A percentile compares a stretch with the other conserved stretches of the same genome.
These are phyloP conservation scores for Hordeum marinum DNA, from an alignment of 176 grass and related monocot species.

Conservation along the genomic window DNA sequence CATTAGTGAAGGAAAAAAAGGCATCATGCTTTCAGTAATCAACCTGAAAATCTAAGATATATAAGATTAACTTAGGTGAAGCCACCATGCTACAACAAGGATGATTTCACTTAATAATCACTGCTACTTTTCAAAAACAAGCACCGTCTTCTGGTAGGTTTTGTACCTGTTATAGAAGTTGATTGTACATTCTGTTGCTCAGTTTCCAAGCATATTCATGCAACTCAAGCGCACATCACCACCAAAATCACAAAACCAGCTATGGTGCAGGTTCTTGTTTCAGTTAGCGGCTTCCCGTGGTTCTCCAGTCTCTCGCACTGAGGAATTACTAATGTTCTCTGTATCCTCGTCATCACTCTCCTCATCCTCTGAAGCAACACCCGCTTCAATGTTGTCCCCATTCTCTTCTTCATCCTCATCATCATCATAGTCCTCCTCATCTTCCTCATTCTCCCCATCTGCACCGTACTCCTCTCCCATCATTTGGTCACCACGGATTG, in stretches of 20 bases:
- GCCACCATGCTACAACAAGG: neutral
- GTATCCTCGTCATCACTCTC: slow-evolving; percentile 55
- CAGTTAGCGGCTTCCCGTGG: neutral
- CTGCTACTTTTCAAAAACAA: slow-evolving; percentile 13
- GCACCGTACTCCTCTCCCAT: slow-evolving; percentile 19
- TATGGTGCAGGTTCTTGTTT: neutral
- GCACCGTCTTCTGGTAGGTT: slow-evolving; percentile 13
- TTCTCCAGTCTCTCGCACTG: neutral
- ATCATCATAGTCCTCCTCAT: slow-evolving; percentile 15
- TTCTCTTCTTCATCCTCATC: slow-evolving; percentile 34
- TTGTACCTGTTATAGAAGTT: slow-evolving; percentile 14
- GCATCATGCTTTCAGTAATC: neutral
- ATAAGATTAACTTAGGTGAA: neutral
- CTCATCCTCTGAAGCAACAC: slow-evolving; percentile 37
- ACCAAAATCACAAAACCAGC: neutral
- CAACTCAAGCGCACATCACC: neutral
- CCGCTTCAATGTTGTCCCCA: slow-evolving; percentile 23
- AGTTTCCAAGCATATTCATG: neutral
- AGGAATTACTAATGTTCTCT: neutral
- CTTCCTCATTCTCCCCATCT: slow-evolving; percentile 25
- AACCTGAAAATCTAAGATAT: neutral
- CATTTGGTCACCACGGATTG: neutral
- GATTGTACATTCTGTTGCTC: slow-evolving; percentile 4
- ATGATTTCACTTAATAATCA: slow-evolving; percentile 7
- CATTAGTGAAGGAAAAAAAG: neutral